Percentiles rank a stretch among this genome's conserved stretches.
Conservation (phyloP, 2,329 filamentous ascomycete genomes). For the Xylaria multiplex region DNA sequence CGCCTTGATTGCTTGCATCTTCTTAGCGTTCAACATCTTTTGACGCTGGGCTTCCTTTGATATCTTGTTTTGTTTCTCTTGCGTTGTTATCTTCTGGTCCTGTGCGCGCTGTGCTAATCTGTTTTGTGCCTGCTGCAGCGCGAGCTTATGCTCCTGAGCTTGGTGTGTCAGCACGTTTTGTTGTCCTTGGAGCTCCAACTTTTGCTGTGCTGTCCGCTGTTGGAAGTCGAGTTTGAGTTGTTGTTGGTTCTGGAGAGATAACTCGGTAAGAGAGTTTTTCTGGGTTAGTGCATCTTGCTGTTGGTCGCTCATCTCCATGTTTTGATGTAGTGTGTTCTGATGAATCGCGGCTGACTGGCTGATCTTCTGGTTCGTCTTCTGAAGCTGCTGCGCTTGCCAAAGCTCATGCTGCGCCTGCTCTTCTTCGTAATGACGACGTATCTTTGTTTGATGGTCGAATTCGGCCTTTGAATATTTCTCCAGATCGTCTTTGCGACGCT, state of each 20-base stretch:
- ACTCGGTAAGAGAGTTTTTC: constrained; percentile 23
- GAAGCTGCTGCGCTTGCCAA: constrained; percentile 40
- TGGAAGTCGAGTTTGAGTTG: constrained; percentile 24
- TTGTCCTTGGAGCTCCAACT: too few relatives aligned
- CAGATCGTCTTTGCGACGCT: constrained; percentile 25
- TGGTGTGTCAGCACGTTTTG: too few relatives aligned
- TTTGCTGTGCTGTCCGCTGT: constrained; percentile 12
- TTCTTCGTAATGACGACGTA: constrained; percentile 30
- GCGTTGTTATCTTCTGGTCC: not conserved
- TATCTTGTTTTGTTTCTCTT: constrained; percentile 6
- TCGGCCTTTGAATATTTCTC: constrained; percentile 28
- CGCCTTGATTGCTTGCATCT: constrained; percentile 1
- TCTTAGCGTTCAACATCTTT: constrained; percentile 5
- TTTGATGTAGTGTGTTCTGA: constrained; percentile 6
- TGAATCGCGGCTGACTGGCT: constrained; percentile 15
- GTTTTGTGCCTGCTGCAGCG: too few relatives aligned
- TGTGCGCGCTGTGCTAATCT: too few relatives aligned
- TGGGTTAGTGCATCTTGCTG: constrained; percentile 11
- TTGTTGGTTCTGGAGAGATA: constrained; percentile 20
- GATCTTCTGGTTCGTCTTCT: constrained; percentile 48
- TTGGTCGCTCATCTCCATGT: constrained; percentile 23
- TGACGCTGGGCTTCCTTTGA: constrained; percentile 7
- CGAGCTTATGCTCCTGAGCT: too few relatives aligned
- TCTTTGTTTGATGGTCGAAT: constrained; percentile 28
- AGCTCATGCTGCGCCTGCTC: constrained; percentile 24